Evolutionary conservation across 495 filamentous ascomycete species (phyloP).

Genomic region (Tricharina praecox): DNA sequence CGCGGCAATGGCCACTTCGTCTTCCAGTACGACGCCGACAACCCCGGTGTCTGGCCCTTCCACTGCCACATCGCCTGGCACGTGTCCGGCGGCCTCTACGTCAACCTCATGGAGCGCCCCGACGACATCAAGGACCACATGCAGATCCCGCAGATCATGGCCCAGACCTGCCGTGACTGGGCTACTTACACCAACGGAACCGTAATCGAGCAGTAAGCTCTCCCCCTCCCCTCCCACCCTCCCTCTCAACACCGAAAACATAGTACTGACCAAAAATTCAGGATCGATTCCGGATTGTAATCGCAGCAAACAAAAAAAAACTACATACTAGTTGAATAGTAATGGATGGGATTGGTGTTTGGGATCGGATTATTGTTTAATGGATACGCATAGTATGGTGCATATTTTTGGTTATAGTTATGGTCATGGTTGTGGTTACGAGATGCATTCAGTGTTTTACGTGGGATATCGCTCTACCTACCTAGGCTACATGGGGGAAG

Average conservation of each 20-base stretch:
- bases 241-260: no score
- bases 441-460: no score
- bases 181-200: constrained; percentile 30
- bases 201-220: constrained; percentile 32
- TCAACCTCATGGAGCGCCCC: constrained; percentile 35
- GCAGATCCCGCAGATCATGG: constrained; percentile 29
- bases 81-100: constrained; percentile 30
- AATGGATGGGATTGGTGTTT: no score
- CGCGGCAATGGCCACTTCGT: background rate
- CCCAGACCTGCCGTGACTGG: constrained; percentile 38
- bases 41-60: constrained; percentile 25
- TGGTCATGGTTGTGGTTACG: no score
- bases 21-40: constrained; percentile 4
- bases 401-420: no score
- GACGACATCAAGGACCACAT: constrained; percentile 17
- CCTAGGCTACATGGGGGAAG: no score
- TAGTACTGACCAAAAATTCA: background rate
- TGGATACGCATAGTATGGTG: no score
- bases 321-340: no score
- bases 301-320: no score
- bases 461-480: no score
- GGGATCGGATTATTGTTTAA: no score
- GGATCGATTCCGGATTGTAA: constrained; percentile 4
- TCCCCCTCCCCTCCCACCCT: no score
- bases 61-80: constrained; percentile 31